A percentile compares a stretch with the other conserved stretches of the same genome.
These are phyloP conservation scores for Gracilaria vermiculophylla DNA, from an alignment of 23 red algal genomes.

Conservation along the genomic window DNA sequence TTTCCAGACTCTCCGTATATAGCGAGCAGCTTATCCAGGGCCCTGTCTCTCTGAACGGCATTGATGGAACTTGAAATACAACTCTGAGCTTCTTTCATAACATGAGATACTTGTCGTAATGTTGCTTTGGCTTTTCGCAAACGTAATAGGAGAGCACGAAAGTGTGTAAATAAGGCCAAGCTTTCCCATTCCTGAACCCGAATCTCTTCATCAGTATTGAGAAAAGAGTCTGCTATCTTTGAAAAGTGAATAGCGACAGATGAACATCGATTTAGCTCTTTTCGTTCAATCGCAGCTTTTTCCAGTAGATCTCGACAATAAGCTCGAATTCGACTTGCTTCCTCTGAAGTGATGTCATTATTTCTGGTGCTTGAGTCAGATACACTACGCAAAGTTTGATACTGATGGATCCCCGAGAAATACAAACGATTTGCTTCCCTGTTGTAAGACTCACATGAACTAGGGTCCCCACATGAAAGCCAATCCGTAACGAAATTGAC, in stretches of 20 bases:
- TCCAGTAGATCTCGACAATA: slow-evolving; percentile 60
- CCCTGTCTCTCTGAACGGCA: not conserved
- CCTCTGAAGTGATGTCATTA: slow-evolving; percentile 37
- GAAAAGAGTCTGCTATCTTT: not conserved
- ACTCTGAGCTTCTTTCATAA: not conserved
- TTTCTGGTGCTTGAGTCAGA: slow-evolving; percentile 44
- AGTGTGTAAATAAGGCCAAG: not conserved
- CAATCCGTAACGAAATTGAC: not conserved
- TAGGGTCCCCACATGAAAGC: slow-evolving; percentile 4
- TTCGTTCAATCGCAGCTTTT: slow-evolving; percentile 17
- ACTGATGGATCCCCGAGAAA: slow-evolving; percentile 20
- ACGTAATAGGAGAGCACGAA: not conserved
- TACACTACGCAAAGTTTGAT: slow-evolving; percentile 20
- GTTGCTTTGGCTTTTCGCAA: not conserved
- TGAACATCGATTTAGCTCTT: slow-evolving; percentile 26
- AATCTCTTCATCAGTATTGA: not conserved
- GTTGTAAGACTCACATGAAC: not conserved
- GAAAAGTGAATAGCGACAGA: not conserved
- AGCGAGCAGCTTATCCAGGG: not conserved
- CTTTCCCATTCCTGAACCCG: not conserved
- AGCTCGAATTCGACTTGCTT: slow-evolving; percentile 24
- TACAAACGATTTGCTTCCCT: slow-evolving; percentile 41
- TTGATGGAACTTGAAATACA: not conserved
- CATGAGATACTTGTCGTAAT: not conserved
- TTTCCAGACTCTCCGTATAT: not conserved